These are phyloP conservation scores for Colletotrichum sp. DNA, from an alignment of 2,329 filamentous ascomycete species.

Conservation along the genomic window DNA sequence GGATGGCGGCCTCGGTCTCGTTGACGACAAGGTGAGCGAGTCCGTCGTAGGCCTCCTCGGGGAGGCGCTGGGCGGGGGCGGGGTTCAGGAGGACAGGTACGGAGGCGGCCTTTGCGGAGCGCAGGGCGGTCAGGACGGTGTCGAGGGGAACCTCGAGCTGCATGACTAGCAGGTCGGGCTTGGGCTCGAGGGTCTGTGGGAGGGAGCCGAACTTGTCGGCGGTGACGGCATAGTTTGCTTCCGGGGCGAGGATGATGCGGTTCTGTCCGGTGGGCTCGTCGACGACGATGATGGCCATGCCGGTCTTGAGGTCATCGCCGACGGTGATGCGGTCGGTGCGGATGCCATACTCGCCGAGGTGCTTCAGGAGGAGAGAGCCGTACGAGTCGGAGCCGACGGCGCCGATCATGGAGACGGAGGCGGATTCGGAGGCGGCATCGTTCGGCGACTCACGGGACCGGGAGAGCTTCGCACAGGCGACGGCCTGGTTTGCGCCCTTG, in stretches of 20 bases:
- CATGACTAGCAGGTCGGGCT: conserved; percentile 71
- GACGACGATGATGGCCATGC: conserved; percentile 77
- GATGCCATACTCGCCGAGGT: conserved; percentile 66
- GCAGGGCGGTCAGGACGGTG: conserved; percentile 67
- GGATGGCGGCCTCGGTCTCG: conserved; percentile 82
- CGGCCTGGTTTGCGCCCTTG: conserved; percentile 95
- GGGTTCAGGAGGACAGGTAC: conserved; percentile 82
- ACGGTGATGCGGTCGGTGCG: conserved; percentile 57
- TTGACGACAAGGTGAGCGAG: conserved; percentile 87
- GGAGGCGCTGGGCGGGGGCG: conserved; percentile 75
- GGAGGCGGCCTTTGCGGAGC: conserved; percentile 46
- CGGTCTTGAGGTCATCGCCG: conserved; percentile 56
- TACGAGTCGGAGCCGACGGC: conserved; percentile 75
- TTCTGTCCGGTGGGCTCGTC: conserved; percentile 76
- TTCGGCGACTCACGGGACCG: conserved; percentile 40
- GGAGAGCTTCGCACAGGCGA: conserved; percentile 84
- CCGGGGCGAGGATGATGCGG: conserved; percentile 74
- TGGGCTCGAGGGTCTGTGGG: conserved; percentile 27
- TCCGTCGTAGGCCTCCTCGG: conserved; percentile 65
- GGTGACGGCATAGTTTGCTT: conserved; percentile 65
- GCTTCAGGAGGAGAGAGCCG: conserved; percentile 60
- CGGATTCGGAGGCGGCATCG: conserved; percentile 35
- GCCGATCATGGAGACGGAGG: conserved; percentile 71
- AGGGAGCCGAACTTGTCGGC: conserved; percentile 38
- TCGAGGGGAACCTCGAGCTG: conserved; percentile 78